Evolutionary conservation across 2,329 filamentous ascomycete genomes (phyloP), one percentile per base, ranked within the genome.

Genomic region (Aspergillus puulaauensis): DNA sequence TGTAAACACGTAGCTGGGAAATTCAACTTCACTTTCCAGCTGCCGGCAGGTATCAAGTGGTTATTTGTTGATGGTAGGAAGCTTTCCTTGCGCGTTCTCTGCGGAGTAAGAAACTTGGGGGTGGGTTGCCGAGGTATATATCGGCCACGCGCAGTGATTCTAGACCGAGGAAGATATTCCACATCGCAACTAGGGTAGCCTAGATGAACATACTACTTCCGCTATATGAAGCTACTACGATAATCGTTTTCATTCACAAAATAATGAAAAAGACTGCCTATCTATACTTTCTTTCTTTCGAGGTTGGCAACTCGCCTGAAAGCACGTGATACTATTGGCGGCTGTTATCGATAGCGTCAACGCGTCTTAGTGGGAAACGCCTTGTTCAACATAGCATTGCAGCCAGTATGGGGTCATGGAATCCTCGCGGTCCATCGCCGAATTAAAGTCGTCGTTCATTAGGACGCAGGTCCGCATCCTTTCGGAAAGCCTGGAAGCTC

Each of bases 401-500:
- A 24, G 56, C 61, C 60, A 54, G 58, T 55, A 63, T 65, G 62
- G 57, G 52, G 64, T 48, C 31, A 78, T 78, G 75, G 74, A 75
- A 55, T 70, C 70, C 40, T 66, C 68, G 56, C 68, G 68, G 54
- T 82, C 81, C 1, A 76, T 84, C 46, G 72, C 79, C 19, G 79
- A 81, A 58, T 65, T 80, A 40, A 85, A 85, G 61, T 75, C 78
- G 6, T 66, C 75, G 14, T 85, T 85, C 49, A 71, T 84, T 17
- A 73, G 79, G 56, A 70, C 72, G 9, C 80, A 83, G 59, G 78
- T 83, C 57, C 80, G 82, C 7, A 77, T 82, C 19, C 71, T 85
- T 4, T 81, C 80, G 2, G 75, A 79, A 56, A 73, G 73, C 15
- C 75, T 84, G 15, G 69, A 77, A 48, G 76, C 78, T 4, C 77